Conservation (phyloP, 176 grass and related monocot genomes). For the Phoenix roebelenii region DNA sequence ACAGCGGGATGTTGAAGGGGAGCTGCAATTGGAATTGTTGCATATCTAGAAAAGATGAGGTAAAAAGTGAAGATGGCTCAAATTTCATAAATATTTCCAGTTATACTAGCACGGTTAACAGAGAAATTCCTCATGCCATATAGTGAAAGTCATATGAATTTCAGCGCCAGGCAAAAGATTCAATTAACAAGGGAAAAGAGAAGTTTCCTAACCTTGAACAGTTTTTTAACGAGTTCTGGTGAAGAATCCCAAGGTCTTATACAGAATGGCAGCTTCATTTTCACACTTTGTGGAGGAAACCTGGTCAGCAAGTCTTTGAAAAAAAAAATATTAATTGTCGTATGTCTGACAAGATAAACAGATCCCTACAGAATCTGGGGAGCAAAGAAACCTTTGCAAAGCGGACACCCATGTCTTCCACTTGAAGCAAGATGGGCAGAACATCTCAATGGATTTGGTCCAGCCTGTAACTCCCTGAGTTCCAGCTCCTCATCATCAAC, state of each 20-base stretch:
- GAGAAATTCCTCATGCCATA: too few relatives aligned
- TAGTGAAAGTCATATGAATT: too few relatives aligned
- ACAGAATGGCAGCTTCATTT: constrained; percentile 80
- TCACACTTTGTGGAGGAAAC: constrained; percentile 87
- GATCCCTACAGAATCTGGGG: background rate
- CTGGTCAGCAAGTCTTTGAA: constrained; percentile 79
- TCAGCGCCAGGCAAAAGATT: too few relatives aligned
- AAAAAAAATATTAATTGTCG: constrained; percentile 2
- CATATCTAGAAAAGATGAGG: too few relatives aligned
- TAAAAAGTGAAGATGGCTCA: too few relatives aligned
- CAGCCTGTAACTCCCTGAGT: constrained; percentile 79
- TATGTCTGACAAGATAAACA: too few relatives aligned
- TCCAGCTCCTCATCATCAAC: constrained; percentile 96
- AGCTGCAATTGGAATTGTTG: too few relatives aligned
- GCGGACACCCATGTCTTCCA: constrained; percentile 70
- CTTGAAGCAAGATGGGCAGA: constrained; percentile 87
- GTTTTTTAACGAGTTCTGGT: constrained; percentile 80
- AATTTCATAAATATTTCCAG: too few relatives aligned
- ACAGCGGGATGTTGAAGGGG: too few relatives aligned
- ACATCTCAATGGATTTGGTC: constrained; percentile 83
- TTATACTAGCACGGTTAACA: too few relatives aligned
- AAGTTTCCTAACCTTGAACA: constrained; percentile 68
- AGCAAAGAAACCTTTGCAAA: constrained; percentile 78
- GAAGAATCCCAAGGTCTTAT: constrained; percentile 85
- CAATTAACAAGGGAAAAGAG: too few relatives aligned